Percentiles rank a stretch among this genome's conserved stretches.
These are phyloP conservation scores for Chaetomiaceae sp. DNA, from an alignment of 2,329 filamentous ascomycete species.

Conservation along the genomic window DNA sequence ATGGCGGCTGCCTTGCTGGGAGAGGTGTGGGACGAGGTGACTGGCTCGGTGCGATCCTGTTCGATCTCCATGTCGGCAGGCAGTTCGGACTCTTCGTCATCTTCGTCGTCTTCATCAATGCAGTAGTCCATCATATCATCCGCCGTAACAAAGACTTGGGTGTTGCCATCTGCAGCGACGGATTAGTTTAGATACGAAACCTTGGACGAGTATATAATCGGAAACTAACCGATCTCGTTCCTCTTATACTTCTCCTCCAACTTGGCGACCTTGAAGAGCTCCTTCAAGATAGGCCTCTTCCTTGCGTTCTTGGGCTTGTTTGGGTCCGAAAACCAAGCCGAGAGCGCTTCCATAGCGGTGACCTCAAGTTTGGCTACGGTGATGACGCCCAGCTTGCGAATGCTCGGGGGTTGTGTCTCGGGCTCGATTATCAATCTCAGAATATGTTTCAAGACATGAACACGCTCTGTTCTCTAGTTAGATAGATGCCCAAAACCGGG, in stretches of 20 bases:
- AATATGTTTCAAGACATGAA: conserved; percentile 56
- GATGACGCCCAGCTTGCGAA: conserved; percentile 48
- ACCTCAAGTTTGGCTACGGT: conserved; percentile 55
- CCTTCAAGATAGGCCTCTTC: conserved; percentile 53
- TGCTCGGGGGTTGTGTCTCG: conserved; percentile 45
- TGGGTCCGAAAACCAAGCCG: conserved; percentile 54
- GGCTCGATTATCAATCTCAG: conserved; percentile 54
- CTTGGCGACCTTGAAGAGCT: conserved; percentile 59
- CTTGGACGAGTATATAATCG: background rate
- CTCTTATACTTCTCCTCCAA: conserved; percentile 53
- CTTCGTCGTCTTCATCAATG: conserved; percentile 45
- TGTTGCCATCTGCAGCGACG: conserved; percentile 41
- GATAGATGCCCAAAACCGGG: background rate
- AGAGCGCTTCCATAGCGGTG: conserved; percentile 54
- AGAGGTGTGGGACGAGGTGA: conserved; percentile 32
- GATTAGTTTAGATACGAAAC: conserved; percentile 14
- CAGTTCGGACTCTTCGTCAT: conserved; percentile 39
- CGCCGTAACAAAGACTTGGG: conserved; percentile 47
- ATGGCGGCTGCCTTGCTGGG: conserved; percentile 31
- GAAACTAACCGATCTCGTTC: conserved; percentile 51
- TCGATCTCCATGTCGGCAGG: background rate
- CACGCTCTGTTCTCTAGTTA: conserved; percentile 45
- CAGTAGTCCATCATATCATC: conserved; percentile 50
- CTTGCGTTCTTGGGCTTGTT: conserved; percentile 48
- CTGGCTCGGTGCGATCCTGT: conserved; percentile 20